Base-by-base conservation (phyloP, 106 monocot species). In the Xerophyta viscosa region DNA sequence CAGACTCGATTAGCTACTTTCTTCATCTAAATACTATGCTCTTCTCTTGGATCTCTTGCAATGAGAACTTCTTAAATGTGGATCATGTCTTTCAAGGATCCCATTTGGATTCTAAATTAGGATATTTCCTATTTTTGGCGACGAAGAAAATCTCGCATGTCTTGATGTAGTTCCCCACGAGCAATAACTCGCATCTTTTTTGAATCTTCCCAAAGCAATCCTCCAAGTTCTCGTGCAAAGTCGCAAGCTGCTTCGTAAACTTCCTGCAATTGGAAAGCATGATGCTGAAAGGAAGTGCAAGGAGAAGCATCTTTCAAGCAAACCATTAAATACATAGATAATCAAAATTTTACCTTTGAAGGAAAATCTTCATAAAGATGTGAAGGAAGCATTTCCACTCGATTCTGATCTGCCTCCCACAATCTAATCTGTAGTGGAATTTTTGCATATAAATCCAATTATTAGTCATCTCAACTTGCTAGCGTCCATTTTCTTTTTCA, bases 311-410 rank as follows among this genome's bases (percentile, higher is more conserved):
- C 29, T 28, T 15, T 6, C 28, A 15, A 13, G 14, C 4, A 52
- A 28, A 44, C 15, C 8, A 44, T 6, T 10, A 44, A 28, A 29
- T 28, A 27, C 12, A 11, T 18, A 17, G 22, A n/a, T 27, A 29
- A 22, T 27, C 0, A 27, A 24, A 24, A 53, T 21, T 33, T 46
- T 24, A 90, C 98, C 90, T 68, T 90, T 29, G 85, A 79, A 45
- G 98, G 98, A 50, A 98, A 98, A 75, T 98, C 98, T 63, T 98
- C 98, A 61, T 98, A 98, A 31, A 90, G 52, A 77, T 90, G 81
- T 17, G 86, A 84, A 33, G 56, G 76, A 24, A 41, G 63, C 79
- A 90, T 77, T 27, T 98, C 98, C 24, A 98, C 86, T 58, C 98
- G 73, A 46, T 98, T 98, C 46, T 79, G 65, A 55, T 98, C 98